Percentiles rank a stretch among this genome's conserved stretches.
Evolutionary conservation across 768 basidiomycete genomes (phyloP).

Genomic region (Antrodiella citrinella): DNA sequence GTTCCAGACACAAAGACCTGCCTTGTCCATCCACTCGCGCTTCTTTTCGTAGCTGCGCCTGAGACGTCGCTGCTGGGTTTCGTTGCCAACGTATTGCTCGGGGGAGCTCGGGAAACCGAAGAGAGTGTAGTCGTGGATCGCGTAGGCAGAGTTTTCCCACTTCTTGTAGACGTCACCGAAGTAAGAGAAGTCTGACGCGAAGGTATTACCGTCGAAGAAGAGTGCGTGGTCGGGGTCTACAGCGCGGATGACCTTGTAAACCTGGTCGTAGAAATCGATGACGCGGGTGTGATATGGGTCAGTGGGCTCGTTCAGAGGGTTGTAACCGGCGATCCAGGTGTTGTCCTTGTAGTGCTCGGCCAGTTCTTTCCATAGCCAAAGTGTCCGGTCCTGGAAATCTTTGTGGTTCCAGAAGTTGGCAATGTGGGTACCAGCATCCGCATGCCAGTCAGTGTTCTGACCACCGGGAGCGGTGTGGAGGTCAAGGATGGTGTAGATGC

Average conservation of each 20-base stretch:
- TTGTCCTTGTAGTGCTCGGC: constrained; percentile 69
- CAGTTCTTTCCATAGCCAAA: constrained; percentile 72
- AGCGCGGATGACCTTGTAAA: constrained; percentile 62
- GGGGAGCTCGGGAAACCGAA: constrained; percentile 64
- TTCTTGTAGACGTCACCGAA: constrained; percentile 55
- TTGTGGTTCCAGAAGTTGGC: constrained; percentile 76
- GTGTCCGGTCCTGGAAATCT: constrained; percentile 71
- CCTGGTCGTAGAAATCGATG: constrained; percentile 57
- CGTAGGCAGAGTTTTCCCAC: constrained; percentile 68
- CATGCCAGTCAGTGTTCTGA: constrained; percentile 76
- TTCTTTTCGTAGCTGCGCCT: constrained; percentile 62
- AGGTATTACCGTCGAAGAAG: constrained; percentile 83
- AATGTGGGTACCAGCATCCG: constrained; percentile 61
- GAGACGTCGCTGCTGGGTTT: constrained; percentile 44
- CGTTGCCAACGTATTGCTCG: constrained; percentile 44
- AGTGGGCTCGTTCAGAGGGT: constrained; percentile 79
- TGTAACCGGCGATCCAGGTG: constrained; percentile 82
- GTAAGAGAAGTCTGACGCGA: constrained; percentile 69
- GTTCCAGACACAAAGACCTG: constrained; percentile 63
- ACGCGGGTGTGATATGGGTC: constrained; percentile 61
- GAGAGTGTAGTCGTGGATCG: constrained; percentile 71
- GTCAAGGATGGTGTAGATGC: constrained; percentile 76
- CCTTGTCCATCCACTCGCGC: constrained; percentile 67
- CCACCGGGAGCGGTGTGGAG: constrained; percentile 69
- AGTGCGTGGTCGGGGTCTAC: constrained; percentile 65